Conservation (phyloP, 306 rosid genomes). For the Corylus americana region DNA sequence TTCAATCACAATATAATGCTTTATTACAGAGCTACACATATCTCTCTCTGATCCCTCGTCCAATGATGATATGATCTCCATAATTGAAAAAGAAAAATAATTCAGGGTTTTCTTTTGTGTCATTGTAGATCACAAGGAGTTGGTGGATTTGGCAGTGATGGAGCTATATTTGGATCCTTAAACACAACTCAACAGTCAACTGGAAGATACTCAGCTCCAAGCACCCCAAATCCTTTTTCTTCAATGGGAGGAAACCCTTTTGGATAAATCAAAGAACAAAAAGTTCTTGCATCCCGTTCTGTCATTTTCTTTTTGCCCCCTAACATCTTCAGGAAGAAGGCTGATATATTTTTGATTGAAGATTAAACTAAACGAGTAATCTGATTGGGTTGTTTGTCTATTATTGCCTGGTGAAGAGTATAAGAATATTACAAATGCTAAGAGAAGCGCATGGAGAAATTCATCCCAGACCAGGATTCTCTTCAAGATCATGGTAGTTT, state of each 20-base stretch:
- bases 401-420: background rate
- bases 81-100: background rate
- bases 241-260: constrained; percentile 67
- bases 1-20: background rate
- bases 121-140: constrained; percentile 41
- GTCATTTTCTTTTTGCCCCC: constrained; percentile 1
- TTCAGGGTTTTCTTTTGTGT: constrained; percentile 14
- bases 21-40: background rate
- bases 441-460: background rate
- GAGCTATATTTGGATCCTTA: constrained; percentile 29
- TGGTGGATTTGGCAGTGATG: constrained; percentile 30
- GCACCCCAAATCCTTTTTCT: constrained; percentile 31
- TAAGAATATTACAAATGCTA: background rate
- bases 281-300: constrained; percentile 2
- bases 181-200: constrained; percentile 36
- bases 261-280: constrained; percentile 33
- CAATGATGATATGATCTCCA: constrained; percentile 3
- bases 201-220: constrained; percentile 26
- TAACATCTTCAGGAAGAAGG: background rate
- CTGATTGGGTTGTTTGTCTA: background rate
- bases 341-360: background rate
- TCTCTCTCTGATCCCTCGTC: background rate
- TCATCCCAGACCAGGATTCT: background rate
- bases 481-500: background rate
- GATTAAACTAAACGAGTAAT: background rate